A percentile compares a stretch with the other conserved stretches of the same genome.
phyloP scores from a whole-genome alignment of 768 basidiomycete species.

The Pholiota molesta region DNA sequence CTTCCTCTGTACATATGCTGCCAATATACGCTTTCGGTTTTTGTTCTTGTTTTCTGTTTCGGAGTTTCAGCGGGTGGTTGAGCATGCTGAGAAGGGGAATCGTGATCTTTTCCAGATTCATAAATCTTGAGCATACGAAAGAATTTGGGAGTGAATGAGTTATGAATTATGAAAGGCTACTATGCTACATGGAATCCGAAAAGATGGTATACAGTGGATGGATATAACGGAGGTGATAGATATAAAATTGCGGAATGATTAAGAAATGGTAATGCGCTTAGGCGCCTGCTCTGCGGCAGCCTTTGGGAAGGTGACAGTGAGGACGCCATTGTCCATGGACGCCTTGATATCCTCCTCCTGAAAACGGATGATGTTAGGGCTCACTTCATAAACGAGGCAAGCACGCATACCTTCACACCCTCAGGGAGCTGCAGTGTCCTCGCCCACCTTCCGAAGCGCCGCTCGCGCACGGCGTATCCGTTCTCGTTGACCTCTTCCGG shows the following conservation, averaged over 20 bases:
- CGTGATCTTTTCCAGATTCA: too few species aligned
- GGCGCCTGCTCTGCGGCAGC: conserved; percentile 36
- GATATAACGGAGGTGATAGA: too few species aligned
- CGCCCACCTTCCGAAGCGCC: conserved; percentile 49
- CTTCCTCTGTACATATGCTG: not conserved
- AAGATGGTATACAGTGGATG: too few species aligned
- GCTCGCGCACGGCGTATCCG: conserved; percentile 52
- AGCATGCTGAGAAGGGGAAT: too few species aligned
- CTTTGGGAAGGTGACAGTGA: conserved; percentile 58
- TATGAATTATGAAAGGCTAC: too few species aligned
- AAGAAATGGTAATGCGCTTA: conserved; percentile 36
- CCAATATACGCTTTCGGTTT: not conserved
- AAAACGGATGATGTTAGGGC: conserved; percentile 25
- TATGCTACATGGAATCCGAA: too few species aligned
- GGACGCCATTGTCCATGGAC: conserved; percentile 50
- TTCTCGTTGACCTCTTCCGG: conserved; percentile 39
- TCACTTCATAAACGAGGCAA: not conserved
- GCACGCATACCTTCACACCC: conserved; percentile 50
- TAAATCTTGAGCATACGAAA: too few species aligned
- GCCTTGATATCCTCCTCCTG: conserved; percentile 35
- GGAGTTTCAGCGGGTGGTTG: too few species aligned
- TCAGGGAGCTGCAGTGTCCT: conserved; percentile 55
- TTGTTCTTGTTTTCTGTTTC: too few species aligned
- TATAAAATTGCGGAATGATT: not conserved
- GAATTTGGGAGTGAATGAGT: too few species aligned